Evolutionary conservation across 257 asterid species (phyloP).

Genomic region (Solanum dulcamara): DNA sequence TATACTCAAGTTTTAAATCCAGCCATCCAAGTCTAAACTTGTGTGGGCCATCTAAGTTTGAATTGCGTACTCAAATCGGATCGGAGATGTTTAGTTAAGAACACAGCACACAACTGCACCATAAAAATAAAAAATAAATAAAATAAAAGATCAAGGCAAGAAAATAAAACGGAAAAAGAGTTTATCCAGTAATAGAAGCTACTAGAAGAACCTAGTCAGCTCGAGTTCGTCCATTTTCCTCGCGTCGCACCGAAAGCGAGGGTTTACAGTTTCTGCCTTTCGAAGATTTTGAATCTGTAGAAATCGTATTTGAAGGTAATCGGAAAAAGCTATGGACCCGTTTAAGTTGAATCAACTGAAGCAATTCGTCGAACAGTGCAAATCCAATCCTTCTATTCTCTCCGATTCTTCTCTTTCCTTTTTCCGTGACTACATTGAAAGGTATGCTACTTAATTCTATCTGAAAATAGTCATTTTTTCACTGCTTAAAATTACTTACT

Average conservation of each 20-base stretch:
- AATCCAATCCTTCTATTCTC: constrained; percentile 55
- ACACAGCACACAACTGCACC: too few species aligned
- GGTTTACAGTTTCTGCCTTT: background rate
- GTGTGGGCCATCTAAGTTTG: too few species aligned
- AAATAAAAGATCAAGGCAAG: background rate
- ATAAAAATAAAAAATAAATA: too few species aligned
- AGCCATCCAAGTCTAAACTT: too few species aligned
- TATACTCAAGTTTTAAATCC: too few species aligned
- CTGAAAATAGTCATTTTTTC: background rate
- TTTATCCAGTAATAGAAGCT: constrained; percentile 9
- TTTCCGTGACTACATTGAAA: constrained; percentile 67
- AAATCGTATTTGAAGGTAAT: background rate
- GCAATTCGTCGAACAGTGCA: constrained; percentile 57
- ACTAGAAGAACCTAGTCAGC: constrained; percentile 12
- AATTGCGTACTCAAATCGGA: too few species aligned
- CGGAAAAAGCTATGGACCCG: constrained; percentile 40
- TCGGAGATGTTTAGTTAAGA: too few species aligned
- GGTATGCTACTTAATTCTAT: constrained; percentile 19
- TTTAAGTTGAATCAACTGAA: constrained; percentile 40
- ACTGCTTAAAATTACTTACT: too few species aligned
- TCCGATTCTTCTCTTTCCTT: constrained; percentile 69
- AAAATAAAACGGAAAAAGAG: background rate
- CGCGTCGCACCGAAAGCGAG: background rate
- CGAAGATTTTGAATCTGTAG: background rate
- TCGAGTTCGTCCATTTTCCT: background rate